Conservation (phyloP, 129 eudicot genomes). For the Tagetes patula region DNA sequence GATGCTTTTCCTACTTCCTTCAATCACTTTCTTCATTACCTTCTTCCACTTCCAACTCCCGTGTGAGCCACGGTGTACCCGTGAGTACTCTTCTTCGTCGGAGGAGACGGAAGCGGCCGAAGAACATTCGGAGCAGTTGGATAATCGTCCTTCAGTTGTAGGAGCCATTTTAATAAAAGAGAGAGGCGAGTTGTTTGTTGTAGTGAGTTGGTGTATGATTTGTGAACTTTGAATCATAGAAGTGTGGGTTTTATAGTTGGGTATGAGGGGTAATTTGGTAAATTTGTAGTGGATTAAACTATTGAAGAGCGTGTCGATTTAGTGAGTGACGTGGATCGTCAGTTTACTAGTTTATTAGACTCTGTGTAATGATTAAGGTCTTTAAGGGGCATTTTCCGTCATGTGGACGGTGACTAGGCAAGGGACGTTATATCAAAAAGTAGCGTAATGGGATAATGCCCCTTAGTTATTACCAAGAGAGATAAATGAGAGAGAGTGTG, state of each 20-base stretch:
- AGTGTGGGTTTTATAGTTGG: constrained; percentile 18
- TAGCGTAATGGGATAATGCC: too few relatives aligned
- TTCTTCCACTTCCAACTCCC: constrained; percentile 39
- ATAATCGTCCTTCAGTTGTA: background rate
- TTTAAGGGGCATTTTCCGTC: too few relatives aligned
- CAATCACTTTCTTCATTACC: constrained; percentile 49
- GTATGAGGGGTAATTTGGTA: constrained; percentile 10
- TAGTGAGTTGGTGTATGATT: background rate
- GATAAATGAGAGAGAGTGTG: too few relatives aligned
- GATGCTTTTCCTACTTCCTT: constrained; percentile 49
- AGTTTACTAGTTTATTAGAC: background rate
- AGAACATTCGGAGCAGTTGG: constrained; percentile 27
- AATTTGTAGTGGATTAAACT: background rate
- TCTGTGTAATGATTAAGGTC: too few relatives aligned
- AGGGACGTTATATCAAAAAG: too few relatives aligned
- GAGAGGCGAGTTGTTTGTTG: constrained; percentile 7
- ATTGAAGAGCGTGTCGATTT: background rate
- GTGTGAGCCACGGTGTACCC: background rate
- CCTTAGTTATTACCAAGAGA: too few relatives aligned
- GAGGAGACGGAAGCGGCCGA: constrained; percentile 32
- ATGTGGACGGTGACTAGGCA: too few relatives aligned
- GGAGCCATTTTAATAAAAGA: background rate
- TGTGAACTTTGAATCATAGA: background rate
- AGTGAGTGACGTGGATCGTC: constrained; percentile 17
- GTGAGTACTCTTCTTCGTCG: constrained; percentile 55